Conservation (phyloP, 306 rosid species). For the Rubus parviflorus region DNA sequence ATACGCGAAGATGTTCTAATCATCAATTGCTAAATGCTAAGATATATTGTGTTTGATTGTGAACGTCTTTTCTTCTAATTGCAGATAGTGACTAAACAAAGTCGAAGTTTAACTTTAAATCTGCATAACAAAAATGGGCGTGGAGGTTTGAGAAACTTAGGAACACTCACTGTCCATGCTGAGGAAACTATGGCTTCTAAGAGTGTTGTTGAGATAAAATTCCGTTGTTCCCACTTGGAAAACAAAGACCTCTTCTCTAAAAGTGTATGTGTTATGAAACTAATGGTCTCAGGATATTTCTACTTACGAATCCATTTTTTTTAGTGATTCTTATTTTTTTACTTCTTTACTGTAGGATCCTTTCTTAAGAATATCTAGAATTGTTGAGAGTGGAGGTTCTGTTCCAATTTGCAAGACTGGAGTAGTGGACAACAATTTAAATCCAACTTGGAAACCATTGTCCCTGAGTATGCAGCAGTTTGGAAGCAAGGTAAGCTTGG, state of each 20-base stretch:
- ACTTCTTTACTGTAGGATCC: constrained; percentile 60
- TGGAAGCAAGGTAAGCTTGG: constrained; percentile 69
- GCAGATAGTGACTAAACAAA: constrained; percentile 74
- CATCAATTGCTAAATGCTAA: not conserved
- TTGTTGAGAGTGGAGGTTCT: constrained; percentile 71
- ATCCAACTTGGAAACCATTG: constrained; percentile 81
- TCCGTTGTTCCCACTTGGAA: constrained; percentile 72
- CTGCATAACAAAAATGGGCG: constrained; percentile 41
- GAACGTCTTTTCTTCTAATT: not conserved
- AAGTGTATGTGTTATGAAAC: constrained; percentile 46
- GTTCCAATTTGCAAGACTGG: constrained; percentile 92
- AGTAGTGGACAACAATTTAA: constrained; percentile 61
- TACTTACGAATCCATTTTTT: constrained; percentile 1
- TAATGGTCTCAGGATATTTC: not conserved
- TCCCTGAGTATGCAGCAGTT: constrained; percentile 61
- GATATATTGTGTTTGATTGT: not conserved
- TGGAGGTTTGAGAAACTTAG: constrained; percentile 44
- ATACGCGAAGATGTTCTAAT: not conserved
- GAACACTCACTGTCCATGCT: constrained; percentile 67
- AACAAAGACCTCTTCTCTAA: constrained; percentile 76
- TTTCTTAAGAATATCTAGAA: constrained; percentile 70
- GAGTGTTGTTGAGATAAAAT: constrained; percentile 57
- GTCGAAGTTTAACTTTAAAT: constrained; percentile 45
- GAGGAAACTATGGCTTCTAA: constrained; percentile 73
- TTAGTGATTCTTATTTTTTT: constrained; percentile 1